Conservation (phyloP, 2,329 filamentous ascomycete genomes). For the Plectosphaerella cucumerina region DNA sequence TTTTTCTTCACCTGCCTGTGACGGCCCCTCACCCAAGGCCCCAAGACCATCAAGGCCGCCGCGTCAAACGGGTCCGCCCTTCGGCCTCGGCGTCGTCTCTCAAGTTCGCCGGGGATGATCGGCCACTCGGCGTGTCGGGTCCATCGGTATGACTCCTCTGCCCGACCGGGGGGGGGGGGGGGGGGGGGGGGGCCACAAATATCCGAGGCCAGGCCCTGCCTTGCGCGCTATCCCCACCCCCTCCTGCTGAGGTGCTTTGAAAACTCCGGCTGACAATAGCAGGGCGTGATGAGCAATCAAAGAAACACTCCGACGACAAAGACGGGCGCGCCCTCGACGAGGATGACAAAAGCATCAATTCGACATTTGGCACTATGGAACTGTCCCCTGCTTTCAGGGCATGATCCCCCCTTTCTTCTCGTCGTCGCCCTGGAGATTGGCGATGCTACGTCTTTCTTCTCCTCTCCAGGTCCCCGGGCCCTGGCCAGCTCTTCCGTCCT, state of each 20-base stretch:
- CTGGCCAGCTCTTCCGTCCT: no score
- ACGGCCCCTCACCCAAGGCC: not conserved
- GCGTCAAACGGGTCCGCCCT: no score
- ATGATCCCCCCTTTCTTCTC: no score
- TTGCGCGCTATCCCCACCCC: conserved; percentile 1
- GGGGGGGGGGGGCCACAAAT: not conserved
- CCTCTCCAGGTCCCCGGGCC: no score
- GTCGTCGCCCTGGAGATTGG: no score
- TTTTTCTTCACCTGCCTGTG: not conserved
- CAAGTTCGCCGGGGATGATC: not conserved
- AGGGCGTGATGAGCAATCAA: not conserved
- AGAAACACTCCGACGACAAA: not conserved
- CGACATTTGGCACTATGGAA: no score
- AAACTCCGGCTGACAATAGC: not conserved
- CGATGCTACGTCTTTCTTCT: no score
- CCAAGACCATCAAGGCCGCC: no score
- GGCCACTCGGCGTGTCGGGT: not conserved
- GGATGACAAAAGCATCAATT: no score
- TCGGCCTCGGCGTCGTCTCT: not conserved
- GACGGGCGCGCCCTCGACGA: not conserved
- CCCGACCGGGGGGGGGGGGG: no score
- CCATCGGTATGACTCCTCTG: not conserved
- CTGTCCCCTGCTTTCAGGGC: no score
- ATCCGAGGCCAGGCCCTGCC: not conserved
- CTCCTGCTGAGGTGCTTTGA: not conserved